Evolutionary conservation across 2,329 filamentous ascomycete species (phyloP).

Genomic region (Venturia carpophila): DNA sequence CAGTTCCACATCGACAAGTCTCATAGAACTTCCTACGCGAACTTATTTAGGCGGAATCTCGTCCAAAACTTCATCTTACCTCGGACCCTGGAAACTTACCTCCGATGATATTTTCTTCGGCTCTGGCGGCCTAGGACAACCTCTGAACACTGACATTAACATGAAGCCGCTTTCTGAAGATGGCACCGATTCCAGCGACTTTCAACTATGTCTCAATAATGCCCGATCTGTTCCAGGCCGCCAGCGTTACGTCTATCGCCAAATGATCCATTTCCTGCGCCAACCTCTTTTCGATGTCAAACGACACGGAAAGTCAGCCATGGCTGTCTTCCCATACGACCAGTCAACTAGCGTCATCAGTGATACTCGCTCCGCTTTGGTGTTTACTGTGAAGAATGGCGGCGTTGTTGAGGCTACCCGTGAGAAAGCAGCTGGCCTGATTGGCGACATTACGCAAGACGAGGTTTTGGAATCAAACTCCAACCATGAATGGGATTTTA

Average conservation of each 20-base stretch:
- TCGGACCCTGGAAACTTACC: slow-evolving; percentile 22
- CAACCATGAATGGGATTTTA: slow-evolving; percentile 26
- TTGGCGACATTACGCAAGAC: slow-evolving; percentile 23
- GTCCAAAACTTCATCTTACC: neutral
- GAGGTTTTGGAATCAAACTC: slow-evolving; percentile 21
- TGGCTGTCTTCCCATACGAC: slow-evolving; percentile 29
- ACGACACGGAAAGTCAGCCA: slow-evolving; percentile 23
- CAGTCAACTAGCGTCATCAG: slow-evolving; percentile 16
- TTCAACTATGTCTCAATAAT: neutral
- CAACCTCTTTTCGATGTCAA: slow-evolving; percentile 22
- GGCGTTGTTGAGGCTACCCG: slow-evolving; percentile 23
- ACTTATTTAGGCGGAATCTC: neutral
- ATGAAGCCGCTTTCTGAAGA: slow-evolving; percentile 10
- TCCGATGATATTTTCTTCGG: slow-evolving; percentile 32
- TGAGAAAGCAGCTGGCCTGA: slow-evolving; percentile 23
- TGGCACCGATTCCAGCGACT: slow-evolving; percentile 21
- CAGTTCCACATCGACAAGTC: neutral
- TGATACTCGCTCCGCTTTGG: slow-evolving; percentile 26
- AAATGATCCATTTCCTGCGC: slow-evolving; percentile 25
- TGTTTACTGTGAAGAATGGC: slow-evolving; percentile 23
- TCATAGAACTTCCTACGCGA: neutral
- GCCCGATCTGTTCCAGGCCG: slow-evolving; percentile 20
- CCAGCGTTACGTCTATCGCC: slow-evolving; percentile 25
- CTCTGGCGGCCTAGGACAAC: slow-evolving; percentile 23
- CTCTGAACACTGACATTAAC: slow-evolving; percentile 17